Base-by-base conservation (phyloP, 768 basidiomycete species). In the Tricholoma saponaceum region DNA sequence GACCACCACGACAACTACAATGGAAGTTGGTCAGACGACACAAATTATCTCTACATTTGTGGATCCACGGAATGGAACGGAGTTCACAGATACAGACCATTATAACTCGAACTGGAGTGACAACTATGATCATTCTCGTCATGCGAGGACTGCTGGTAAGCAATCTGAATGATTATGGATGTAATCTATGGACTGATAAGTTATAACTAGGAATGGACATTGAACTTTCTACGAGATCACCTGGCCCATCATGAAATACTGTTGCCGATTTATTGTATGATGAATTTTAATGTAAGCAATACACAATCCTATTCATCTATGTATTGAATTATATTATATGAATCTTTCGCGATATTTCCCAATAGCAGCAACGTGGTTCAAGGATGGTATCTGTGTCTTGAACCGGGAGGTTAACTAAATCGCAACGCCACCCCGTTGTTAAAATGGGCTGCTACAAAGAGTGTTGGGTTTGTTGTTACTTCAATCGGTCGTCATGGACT, bases 41-140 rank as follows among this genome's bases (percentile, higher is more conserved):
- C 52, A 54, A 20, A 41, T 58, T n/a, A 26, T 58, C 13, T 58
- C 52, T 22, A 58, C 57, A 4, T 58, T 43, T 23, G 35, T 58
- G 14, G 52, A 58, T 30, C 41, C 13, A 6, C n/a, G 26, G 18
- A 54, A 39, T 7, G 57, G 52, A 14, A 58, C 53, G 5, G 52
- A 58, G 16, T 51, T 50, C n/a, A 54, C 52, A 8, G 57, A 39
- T 26, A 23, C 22, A 5, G 13, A 6, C 13, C 22, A 23, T 28
- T 6, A n/a, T 18, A 0, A 18, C 2, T 28, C 47, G 2, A 5
- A 4, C 14, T 6, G 26, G 47, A 49, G 25, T 26, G 47, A 16
- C 26, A 28, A 9, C 23, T 25, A 25, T 25, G 13, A 13, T 23
- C 8, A 20, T 20, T 23, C 23, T 28, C 43, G 22, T 3, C 20